Evolutionary conservation across 768 basidiomycete genomes (phyloP).

Genomic region (Suillus alpinus): DNA sequence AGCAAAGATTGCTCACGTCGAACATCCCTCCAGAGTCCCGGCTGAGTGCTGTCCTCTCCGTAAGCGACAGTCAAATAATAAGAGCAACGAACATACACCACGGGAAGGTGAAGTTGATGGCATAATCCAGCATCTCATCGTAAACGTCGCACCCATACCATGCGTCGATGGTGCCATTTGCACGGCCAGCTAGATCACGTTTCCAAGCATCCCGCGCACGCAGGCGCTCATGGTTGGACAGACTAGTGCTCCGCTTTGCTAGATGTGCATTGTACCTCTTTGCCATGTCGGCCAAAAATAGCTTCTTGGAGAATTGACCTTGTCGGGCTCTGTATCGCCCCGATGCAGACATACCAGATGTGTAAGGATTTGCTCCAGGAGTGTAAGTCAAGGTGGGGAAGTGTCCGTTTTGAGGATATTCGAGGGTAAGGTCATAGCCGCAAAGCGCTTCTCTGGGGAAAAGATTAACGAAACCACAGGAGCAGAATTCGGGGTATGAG

Average conservation of each 20-base stretch:
- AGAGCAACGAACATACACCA: constrained; percentile 38
- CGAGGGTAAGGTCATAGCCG: constrained; percentile 62
- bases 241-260: constrained; percentile 18
- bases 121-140: constrained; percentile 69
- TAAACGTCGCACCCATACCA: constrained; percentile 68
- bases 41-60: constrained; percentile 17
- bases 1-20: constrained; percentile 27
- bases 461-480: background rate
- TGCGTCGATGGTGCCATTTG: constrained; percentile 55
- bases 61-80: constrained; percentile 1
- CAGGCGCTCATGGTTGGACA: constrained; percentile 24
- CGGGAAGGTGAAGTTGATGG: constrained; percentile 68
- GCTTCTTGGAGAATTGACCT: constrained; percentile 15
- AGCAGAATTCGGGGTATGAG: background rate
- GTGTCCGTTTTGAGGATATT: constrained; percentile 60
- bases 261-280: constrained; percentile 20
- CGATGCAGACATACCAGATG: background rate
- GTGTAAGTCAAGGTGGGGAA: constrained; percentile 37
- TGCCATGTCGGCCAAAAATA: constrained; percentile 20
- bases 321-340: constrained; percentile 16
- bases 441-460: constrained; percentile 54
- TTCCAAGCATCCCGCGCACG: constrained; percentile 34
- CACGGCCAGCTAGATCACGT: constrained; percentile 43
- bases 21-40: constrained; percentile 32
- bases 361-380: constrained; percentile 13